Percentiles rank a stretch among this genome's conserved stretches.
phyloP scores from a whole-genome alignment of 2,329 filamentous ascomycete species.

The Arthroderma sp. region DNA sequence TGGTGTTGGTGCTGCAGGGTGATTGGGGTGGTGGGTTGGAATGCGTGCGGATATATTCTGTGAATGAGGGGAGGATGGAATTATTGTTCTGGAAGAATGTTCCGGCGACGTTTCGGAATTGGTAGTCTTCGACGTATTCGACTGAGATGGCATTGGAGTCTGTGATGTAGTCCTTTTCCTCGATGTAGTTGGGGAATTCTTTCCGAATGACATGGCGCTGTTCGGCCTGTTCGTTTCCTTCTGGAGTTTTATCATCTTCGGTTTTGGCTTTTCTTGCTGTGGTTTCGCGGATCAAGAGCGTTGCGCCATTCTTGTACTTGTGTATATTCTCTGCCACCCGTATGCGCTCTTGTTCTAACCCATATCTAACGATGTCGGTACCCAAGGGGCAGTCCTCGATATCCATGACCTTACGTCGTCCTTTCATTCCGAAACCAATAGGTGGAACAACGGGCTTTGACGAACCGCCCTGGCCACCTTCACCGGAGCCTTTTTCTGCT shows the following conservation, averaged over 20 bases:
- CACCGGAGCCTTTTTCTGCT: conserved; percentile 37
- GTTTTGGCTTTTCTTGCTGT: conserved; percentile 44
- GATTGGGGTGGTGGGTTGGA: conserved; percentile 40
- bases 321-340: conserved; percentile 57
- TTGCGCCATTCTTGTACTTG: conserved; percentile 69
- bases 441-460: conserved; percentile 46
- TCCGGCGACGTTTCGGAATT: conserved; percentile 82
- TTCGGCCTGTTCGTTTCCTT: conserved; percentile 17
- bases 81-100: conserved; percentile 99
- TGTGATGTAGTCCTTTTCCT: conserved; percentile 80
- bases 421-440: conserved; percentile 85
- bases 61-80: conserved; percentile 80
- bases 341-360: conserved; percentile 65
- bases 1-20: conserved; percentile 13
- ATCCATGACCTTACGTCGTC: conserved; percentile 66
- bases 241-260: conserved; percentile 9
- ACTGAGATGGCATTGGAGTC: conserved; percentile 69
- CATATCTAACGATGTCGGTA: conserved; percentile 68
- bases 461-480: conserved; percentile 38
- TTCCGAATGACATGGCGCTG: conserved; percentile 40
- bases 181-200: conserved; percentile 48
- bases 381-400: conserved; percentile 97
- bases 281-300: conserved; percentile 75
- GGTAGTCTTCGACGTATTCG: conserved; percentile 74
- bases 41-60: conserved; percentile 69